phyloP scores from a whole-genome alignment of 1,139 yeast species.

The Candida tropicalis region DNA sequence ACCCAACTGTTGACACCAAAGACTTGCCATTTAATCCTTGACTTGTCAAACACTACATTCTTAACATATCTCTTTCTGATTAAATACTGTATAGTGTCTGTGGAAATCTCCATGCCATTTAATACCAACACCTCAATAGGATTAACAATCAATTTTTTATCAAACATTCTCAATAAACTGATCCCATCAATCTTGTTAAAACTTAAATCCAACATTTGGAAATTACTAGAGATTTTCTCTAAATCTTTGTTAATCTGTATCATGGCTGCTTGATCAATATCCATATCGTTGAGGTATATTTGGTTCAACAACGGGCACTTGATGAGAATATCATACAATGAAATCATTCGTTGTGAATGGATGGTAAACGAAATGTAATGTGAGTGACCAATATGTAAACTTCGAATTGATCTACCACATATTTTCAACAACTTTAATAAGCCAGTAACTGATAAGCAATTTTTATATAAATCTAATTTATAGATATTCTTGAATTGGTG shows the following conservation, averaged over 20 bases:
- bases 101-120: conserved; percentile 40
- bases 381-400: conserved; percentile 36
- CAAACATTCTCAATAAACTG: conserved; percentile 39
- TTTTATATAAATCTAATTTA: conserved; percentile 38
- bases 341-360: conserved; percentile 22
- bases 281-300: conserved; percentile 38
- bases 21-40: conserved; percentile 34
- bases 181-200: conserved; percentile 43
- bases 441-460: conserved; percentile 36
- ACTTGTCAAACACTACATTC: conserved; percentile 28
- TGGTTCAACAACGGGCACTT: conserved; percentile 26
- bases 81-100: conserved; percentile 31
- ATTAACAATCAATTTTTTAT: conserved; percentile 12
- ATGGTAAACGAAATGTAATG: conserved; percentile 26
- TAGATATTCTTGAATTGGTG: conserved; percentile 26
- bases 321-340: conserved; percentile 25
- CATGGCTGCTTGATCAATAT: conserved; percentile 41
- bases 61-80: conserved; percentile 23
- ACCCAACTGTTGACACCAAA: conserved; percentile 36
- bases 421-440: conserved; percentile 31
- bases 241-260: conserved; percentile 31
- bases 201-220: conserved; percentile 37
- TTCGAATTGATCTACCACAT: conserved; percentile 18
- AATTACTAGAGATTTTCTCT: conserved; percentile 12
- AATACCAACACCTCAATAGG: conserved; percentile 27